Percentiles rank a stretch among this genome's conserved stretches.
These are phyloP conservation scores for Artemisia tridentata DNA, from an alignment of 129 eudicot genomes.

Conservation along the genomic window DNA sequence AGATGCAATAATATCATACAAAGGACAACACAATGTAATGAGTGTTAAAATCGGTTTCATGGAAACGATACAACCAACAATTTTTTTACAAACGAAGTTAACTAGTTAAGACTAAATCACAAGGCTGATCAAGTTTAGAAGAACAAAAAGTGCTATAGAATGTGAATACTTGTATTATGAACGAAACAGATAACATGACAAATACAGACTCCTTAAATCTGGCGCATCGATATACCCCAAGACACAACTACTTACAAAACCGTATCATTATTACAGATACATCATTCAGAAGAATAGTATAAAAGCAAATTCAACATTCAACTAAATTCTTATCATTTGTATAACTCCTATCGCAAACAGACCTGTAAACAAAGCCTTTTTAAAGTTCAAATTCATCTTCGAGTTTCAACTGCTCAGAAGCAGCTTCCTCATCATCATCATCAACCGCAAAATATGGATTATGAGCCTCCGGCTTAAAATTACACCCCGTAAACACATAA, in stretches of 20 bases:
- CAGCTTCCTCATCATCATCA: conserved; percentile 95
- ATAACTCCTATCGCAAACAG: conserved; percentile 32
- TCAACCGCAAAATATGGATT: conserved; percentile 77
- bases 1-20: background rate
- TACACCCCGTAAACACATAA: conserved; percentile 67
- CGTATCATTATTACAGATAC: conserved; percentile 33
- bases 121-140: background rate
- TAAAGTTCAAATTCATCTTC: conserved; percentile 85
- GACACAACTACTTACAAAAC: conserved; percentile 43
- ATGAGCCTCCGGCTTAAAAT: conserved; percentile 73
- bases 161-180: conserved; percentile 23
- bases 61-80: background rate
- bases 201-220: conserved; percentile 14
- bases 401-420: conserved; percentile 66
- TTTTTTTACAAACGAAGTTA: background rate
- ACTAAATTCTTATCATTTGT: conserved; percentile 16
- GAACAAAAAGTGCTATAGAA: background rate
- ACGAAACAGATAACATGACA: conserved; percentile 16
- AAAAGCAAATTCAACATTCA: conserved; percentile 14
- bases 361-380: conserved; percentile 25
- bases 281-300: conserved; percentile 31
- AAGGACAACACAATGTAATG: background rate
- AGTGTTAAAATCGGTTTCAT: background rate
- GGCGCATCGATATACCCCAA: conserved; percentile 15
- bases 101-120: background rate